Percentiles rank a stretch among this genome's conserved stretches.
Evolutionary conservation across 495 filamentous ascomycete species (phyloP).

Genomic region (Hypoxylon perforatum): DNA sequence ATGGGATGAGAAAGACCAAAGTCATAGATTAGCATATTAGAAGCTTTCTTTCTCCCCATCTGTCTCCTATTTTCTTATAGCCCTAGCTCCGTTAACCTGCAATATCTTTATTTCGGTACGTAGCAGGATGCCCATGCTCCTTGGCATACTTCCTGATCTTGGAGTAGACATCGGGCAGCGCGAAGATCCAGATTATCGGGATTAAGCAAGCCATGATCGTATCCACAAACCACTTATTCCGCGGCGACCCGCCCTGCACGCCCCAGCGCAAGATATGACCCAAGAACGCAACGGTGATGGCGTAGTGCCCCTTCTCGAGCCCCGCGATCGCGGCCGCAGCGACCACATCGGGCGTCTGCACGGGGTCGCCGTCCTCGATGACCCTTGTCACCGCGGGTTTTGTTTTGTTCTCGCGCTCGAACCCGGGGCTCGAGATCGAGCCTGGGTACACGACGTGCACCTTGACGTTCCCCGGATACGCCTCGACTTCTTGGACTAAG

Average conservation of each 20-base stretch:
- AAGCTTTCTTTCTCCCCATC: no score
- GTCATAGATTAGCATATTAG: no score
- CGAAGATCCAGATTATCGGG: constrained; percentile 69
- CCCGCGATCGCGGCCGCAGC: constrained; percentile 74
- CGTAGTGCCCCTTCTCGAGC: constrained; percentile 82
- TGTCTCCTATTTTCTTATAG: background rate
- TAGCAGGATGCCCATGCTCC: constrained; percentile 66
- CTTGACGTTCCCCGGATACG: constrained; percentile 80
- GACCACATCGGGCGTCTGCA: constrained; percentile 80
- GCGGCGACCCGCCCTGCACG: constrained; percentile 64
- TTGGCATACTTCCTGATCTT: constrained; percentile 69
- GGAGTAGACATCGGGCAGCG: constrained; percentile 66
- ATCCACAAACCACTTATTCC: constrained; percentile 71
- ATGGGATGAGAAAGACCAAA: no score
- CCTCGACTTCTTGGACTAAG: constrained; percentile 81
- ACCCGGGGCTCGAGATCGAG: constrained; percentile 80
- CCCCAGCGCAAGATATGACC: constrained; percentile 75
- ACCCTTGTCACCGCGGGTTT: constrained; percentile 86
- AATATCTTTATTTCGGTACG: constrained; percentile 43
- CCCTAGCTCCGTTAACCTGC: constrained; percentile 4
- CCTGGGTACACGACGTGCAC: constrained; percentile 88
- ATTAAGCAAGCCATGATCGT: constrained; percentile 68
- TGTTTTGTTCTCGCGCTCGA: constrained; percentile 78
- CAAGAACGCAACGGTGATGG: constrained; percentile 76
- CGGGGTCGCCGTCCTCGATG: constrained; percentile 83